Percentiles rank a stretch among this genome's conserved stretches.
These are phyloP conservation scores for Capsicum chinense DNA, from an alignment of 257 asterid genomes.

Conservation along the genomic window DNA sequence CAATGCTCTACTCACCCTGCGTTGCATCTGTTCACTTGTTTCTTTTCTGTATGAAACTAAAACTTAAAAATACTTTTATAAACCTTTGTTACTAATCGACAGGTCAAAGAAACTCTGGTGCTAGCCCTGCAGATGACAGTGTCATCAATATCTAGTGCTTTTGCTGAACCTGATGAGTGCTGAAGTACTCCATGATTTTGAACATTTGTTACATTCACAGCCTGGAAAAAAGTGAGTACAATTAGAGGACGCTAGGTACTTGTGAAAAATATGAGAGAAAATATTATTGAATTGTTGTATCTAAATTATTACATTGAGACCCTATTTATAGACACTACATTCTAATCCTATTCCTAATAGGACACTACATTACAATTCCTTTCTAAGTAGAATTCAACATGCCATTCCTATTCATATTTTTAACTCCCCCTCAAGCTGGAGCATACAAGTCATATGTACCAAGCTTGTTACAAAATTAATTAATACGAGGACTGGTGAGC, in stretches of 20 bases:
- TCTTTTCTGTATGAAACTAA: slow-evolving; percentile 30
- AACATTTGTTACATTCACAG: slow-evolving; percentile 51
- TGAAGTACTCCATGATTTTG: slow-evolving; percentile 33
- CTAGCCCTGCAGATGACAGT: slow-evolving; percentile 58
- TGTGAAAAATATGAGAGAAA: no score
- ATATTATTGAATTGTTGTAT: no score
- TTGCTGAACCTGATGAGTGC: slow-evolving; percentile 35
- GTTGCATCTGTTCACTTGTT: neutral
- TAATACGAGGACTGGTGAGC: no score
- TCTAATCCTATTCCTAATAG: no score
- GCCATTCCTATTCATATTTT: no score
- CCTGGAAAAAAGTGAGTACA: slow-evolving; percentile 45
- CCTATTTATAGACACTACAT: no score
- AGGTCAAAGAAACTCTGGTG: slow-evolving; percentile 84
- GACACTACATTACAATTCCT: no score
- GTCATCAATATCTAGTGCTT: slow-evolving; percentile 36
- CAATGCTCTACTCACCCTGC: neutral
- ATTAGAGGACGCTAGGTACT: neutral
- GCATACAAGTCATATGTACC: no score
- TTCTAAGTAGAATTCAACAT: no score
- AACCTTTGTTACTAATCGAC: slow-evolving; percentile 76
- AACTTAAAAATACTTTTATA: slow-evolving; percentile 65
- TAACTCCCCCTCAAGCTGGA: no score
- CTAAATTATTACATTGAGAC: no score
- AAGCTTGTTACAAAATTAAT: no score